Percentiles rank a stretch among this genome's conserved stretches.
Conservation (phyloP, 139 green algal species). For the Auxenochlorella pyrenoidosa region DNA sequence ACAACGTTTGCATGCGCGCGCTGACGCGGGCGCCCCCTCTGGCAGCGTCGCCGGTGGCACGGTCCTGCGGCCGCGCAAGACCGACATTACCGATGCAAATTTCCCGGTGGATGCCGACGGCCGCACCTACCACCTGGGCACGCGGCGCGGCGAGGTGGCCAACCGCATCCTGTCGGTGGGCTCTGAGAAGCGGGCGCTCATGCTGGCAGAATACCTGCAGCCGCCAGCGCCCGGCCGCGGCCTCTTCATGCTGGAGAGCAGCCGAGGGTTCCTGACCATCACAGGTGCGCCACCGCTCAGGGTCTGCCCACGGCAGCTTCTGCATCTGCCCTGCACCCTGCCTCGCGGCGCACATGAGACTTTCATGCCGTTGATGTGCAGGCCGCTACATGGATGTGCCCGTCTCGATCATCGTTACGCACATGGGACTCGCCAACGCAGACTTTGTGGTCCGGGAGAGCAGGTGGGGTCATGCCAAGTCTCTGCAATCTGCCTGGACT, state of each 20-base stretch:
- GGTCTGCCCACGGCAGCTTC: no score
- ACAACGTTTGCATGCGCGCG: neutral
- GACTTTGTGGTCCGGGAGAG: slow-evolving; percentile 72
- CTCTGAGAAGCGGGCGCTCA: slow-evolving; percentile 62
- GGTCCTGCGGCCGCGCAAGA: slow-evolving; percentile 14
- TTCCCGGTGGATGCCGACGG: slow-evolving; percentile 78
- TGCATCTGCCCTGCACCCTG: no score
- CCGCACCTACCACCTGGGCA: slow-evolving; percentile 78
- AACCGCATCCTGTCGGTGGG: slow-evolving; percentile 81
- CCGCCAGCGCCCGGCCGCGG: slow-evolving; percentile 36
- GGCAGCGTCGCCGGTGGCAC: neutral
- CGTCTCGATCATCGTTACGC: slow-evolving; percentile 75
- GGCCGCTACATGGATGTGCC: slow-evolving; percentile 64
- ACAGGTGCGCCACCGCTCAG: slow-evolving; percentile 53
- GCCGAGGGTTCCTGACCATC: slow-evolving; percentile 78
- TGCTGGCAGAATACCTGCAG: slow-evolving; percentile 67
- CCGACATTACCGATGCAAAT: slow-evolving; percentile 67
- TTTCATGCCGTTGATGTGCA: slow-evolving; percentile 29
- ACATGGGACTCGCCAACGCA: slow-evolving; percentile 84
- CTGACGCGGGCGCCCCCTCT: no score
- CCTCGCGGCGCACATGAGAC: neutral
- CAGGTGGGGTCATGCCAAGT: neutral
- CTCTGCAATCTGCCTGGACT: no score
- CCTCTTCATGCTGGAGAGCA: slow-evolving; percentile 65
- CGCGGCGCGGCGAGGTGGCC: slow-evolving; percentile 74